These are phyloP conservation scores for Aspergillus biplanus DNA, from an alignment of 495 filamentous ascomycete species.

Conservation along the genomic window DNA sequence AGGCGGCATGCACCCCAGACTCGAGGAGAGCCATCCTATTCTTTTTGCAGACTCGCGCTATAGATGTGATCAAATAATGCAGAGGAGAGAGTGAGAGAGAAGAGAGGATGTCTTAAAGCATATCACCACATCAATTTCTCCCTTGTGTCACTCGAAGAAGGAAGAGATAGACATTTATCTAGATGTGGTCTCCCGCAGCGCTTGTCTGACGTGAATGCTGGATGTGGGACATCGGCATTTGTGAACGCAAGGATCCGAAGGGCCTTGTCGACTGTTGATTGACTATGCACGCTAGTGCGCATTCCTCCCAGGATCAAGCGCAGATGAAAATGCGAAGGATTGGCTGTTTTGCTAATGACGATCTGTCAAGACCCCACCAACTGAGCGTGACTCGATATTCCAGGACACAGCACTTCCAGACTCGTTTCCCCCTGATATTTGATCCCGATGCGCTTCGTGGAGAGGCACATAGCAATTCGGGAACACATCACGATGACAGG, in stretches of 20 bases:
- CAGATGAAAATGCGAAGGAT: not conserved
- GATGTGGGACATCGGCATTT: constrained; percentile 16
- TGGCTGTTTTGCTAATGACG: not conserved
- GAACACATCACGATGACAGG: too few species aligned
- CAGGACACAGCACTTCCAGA: not conserved
- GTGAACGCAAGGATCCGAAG: constrained; percentile 7
- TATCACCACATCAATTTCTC: not conserved
- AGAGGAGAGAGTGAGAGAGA: not conserved
- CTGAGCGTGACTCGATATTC: not conserved
- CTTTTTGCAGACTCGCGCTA: too few species aligned
- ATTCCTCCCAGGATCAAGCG: not conserved
- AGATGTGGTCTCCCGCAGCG: not conserved
- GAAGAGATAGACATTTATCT: too few species aligned
- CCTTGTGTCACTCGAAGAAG: not conserved
- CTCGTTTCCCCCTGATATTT: too few species aligned
- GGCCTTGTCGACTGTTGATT: not conserved
- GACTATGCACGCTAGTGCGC: not conserved
- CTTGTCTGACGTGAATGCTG: not conserved
- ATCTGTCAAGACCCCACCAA: not conserved
- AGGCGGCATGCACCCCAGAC: not conserved
- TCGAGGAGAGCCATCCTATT: constrained; percentile 13
- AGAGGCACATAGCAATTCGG: too few species aligned
- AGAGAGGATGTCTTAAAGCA: not conserved
- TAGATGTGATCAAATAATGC: too few species aligned
- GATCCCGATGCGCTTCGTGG: too few species aligned